Evolutionary conservation across 2,329 filamentous ascomycete species (phyloP).

Genomic region (Pseudogymnoascus sp.): DNA sequence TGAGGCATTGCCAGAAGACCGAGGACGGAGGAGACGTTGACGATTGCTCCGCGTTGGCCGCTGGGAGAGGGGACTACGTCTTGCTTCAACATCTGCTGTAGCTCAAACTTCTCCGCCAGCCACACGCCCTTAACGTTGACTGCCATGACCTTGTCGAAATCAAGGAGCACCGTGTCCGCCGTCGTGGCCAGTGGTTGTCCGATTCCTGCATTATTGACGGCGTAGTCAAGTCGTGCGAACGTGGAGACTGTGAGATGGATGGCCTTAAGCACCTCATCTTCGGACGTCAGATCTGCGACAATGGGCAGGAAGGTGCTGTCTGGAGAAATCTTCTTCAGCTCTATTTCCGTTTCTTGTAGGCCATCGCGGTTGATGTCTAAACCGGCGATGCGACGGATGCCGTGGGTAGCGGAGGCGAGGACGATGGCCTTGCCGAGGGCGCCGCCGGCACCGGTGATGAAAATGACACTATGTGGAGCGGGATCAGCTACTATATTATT

Average conservation of each 20-base stretch:
- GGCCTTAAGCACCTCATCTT: too few species aligned
- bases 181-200: conserved; percentile 15
- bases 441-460: conserved; percentile 13
- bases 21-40: conserved; percentile 26
- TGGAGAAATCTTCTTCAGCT: background rate
- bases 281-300: too few species aligned
- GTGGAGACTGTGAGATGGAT: conserved; percentile 31
- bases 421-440: conserved; percentile 6
- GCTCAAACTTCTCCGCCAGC: conserved; percentile 31
- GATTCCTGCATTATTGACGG: conserved; percentile 42
- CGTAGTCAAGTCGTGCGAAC: conserved; percentile 45
- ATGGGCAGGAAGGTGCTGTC: background rate
- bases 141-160: conserved; percentile 26
- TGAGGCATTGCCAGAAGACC: conserved; percentile 15
- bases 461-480: conserved; percentile 5
- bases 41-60: conserved; percentile 26
- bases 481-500: conserved; percentile 5
- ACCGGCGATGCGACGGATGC: conserved; percentile 11
- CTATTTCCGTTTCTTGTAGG: background rate
- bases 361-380: background rate
- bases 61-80: conserved; percentile 13
- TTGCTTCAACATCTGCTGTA: conserved; percentile 24
- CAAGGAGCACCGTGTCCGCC: conserved; percentile 19
- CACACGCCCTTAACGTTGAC: conserved; percentile 32
- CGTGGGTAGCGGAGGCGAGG: conserved; percentile 12